These are phyloP conservation scores for Filosporella fistucella DNA, from an alignment of 495 filamentous ascomycete genomes.

Conservation along the genomic window DNA sequence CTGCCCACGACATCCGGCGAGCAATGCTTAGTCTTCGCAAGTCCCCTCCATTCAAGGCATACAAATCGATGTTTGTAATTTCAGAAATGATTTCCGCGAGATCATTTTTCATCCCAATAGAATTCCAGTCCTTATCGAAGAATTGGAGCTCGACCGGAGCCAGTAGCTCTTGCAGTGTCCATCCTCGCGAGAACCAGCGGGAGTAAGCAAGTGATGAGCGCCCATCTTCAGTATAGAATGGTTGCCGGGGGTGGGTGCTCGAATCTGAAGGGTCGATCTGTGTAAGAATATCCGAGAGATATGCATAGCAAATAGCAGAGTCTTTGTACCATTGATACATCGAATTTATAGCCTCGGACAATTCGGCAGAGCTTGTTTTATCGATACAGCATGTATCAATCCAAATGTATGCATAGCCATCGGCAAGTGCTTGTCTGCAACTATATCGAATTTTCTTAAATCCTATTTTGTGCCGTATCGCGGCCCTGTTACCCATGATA, in stretches of 20 bases:
- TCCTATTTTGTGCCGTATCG: slow-evolving; percentile 12
- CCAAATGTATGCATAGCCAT: slow-evolving; percentile 29
- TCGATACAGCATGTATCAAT: slow-evolving; percentile 40
- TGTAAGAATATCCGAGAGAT: slow-evolving; percentile 11
- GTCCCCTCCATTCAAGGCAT: neutral
- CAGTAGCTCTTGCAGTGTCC: neutral
- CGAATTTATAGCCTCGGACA: slow-evolving; percentile 35
- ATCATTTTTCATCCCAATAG: neutral
- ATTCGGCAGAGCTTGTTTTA: slow-evolving; percentile 26
- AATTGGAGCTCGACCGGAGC: neutral
- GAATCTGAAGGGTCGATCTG: neutral
- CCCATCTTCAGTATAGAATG: slow-evolving; percentile 4
- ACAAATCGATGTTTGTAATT: neutral
- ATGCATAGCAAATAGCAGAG: slow-evolving; percentile 15
- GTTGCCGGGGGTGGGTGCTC: neutral
- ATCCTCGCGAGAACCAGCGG: neutral
- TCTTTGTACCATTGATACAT: slow-evolving; percentile 30
- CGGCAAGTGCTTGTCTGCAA: slow-evolving; percentile 17
- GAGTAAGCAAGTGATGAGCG: slow-evolving; percentile 3
- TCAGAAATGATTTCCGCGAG: neutral
- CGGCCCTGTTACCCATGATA: neutral
- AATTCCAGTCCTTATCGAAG: neutral
- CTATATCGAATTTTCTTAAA: slow-evolving; percentile 22
- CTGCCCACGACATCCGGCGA: slow-evolving; percentile 12
- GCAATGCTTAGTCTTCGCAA: neutral